A percentile compares a stretch with the other conserved stretches of the same genome.
phyloP scores from a whole-genome alignment of 371 early-diverging fungal species.

The Mucor irregularis region DNA sequence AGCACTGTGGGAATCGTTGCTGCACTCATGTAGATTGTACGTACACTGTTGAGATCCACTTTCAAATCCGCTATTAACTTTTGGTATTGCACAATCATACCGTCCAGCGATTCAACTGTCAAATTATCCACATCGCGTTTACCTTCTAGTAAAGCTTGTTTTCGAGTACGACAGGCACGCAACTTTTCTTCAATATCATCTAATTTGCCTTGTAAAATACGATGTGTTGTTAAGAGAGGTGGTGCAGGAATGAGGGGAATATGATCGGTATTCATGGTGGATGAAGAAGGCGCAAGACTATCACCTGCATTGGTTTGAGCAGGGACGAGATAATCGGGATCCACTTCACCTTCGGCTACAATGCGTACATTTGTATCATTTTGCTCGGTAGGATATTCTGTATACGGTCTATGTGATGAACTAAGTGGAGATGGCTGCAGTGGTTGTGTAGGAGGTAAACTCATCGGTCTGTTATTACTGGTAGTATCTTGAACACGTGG shows the following conservation, averaged over 20 bases:
- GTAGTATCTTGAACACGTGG: conserved; percentile 9
- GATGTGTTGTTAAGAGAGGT: conserved; percentile 56
- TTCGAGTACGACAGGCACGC: conserved; percentile 23
- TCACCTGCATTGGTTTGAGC: conserved; percentile 54
- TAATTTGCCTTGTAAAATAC: conserved; percentile 39
- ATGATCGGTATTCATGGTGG: conserved; percentile 34
- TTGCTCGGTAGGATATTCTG: conserved; percentile 6
- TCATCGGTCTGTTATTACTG: conserved; percentile 13
- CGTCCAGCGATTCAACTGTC: conserved; percentile 45
- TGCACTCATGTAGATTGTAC: conserved; percentile 58
- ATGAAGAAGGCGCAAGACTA: conserved; percentile 35
- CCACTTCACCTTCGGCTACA: conserved; percentile 44
- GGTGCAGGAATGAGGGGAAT: conserved; percentile 58
- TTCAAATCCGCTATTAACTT: conserved; percentile 46
- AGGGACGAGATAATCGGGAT: conserved; percentile 48
- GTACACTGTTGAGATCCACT: conserved; percentile 54
- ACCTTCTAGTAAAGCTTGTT: conserved; percentile 21
- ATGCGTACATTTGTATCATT: conserved; percentile 1
- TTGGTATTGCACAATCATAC: conserved; percentile 47
- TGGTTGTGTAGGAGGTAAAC: conserved; percentile 18
- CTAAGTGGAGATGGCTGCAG: background rate
- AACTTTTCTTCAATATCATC: conserved; percentile 43
- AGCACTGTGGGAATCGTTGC: conserved; percentile 62
- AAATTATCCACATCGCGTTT: conserved; percentile 2
- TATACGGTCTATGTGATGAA: conserved; percentile 9